phyloP scores from a whole-genome alignment of 2,329 filamentous ascomycete species.

The Colletotrichum liriopes region DNA sequence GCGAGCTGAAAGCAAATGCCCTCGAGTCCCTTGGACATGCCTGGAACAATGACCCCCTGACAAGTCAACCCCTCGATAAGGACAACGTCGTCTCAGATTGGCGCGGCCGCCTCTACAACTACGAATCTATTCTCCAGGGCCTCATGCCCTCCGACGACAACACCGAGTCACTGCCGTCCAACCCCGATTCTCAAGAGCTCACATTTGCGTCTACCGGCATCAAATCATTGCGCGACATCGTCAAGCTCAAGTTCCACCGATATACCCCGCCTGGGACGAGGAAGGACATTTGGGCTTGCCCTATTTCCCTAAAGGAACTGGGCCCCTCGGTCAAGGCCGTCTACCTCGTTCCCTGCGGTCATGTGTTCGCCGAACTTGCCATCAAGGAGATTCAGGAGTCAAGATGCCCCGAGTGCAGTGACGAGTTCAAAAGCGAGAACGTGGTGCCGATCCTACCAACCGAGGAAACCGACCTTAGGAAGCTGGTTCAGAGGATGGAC shows the following conservation, averaged over 20 bases:
- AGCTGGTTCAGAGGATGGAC: slow-evolving; percentile 76
- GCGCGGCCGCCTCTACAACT: slow-evolving; percentile 91
- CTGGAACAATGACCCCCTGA: slow-evolving; percentile 92
- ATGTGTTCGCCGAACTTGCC: slow-evolving; percentile 91
- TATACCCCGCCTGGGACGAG: slow-evolving; percentile 54
- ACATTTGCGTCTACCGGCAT: slow-evolving; percentile 72
- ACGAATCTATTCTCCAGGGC: slow-evolving; percentile 85
- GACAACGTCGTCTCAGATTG: slow-evolving; percentile 88
- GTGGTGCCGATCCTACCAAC: slow-evolving; percentile 87
- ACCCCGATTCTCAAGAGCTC: slow-evolving; percentile 49
- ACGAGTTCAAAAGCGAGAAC: slow-evolving; percentile 80
- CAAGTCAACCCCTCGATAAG: slow-evolving; percentile 78
- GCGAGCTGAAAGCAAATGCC: slow-evolving; percentile 90
- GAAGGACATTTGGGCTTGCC: slow-evolving; percentile 82
- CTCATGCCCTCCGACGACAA: slow-evolving; percentile 62
- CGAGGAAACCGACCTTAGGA: slow-evolving; percentile 78
- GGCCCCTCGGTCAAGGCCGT: slow-evolving; percentile 85
- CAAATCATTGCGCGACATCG: slow-evolving; percentile 86
- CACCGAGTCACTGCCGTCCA: slow-evolving; percentile 46
- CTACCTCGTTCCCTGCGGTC: slow-evolving; percentile 94
- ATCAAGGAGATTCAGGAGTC: slow-evolving; percentile 83
- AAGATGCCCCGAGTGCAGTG: slow-evolving; percentile 80
- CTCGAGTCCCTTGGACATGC: slow-evolving; percentile 88
- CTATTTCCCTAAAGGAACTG: slow-evolving; percentile 88
- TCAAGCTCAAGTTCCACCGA: slow-evolving; percentile 83